Evolutionary conservation across 108 stramenopile species (phyloP).

Genomic region (Nannochloropsis gaditana): DNA sequence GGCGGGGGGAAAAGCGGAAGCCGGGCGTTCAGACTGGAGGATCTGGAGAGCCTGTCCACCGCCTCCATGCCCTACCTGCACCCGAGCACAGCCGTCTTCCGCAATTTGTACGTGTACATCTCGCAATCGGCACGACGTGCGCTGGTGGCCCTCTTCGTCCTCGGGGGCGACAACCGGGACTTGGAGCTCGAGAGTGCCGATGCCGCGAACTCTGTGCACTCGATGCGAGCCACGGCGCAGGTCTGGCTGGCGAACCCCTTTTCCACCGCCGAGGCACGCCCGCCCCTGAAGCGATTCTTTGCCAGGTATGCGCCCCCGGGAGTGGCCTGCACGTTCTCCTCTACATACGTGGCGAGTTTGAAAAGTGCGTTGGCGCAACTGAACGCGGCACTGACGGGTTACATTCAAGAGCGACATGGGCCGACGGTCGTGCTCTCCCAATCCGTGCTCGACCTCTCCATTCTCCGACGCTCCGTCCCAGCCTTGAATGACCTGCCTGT

Average conservation of each 20-base stretch:
- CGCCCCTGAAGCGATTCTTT: constrained; percentile 36
- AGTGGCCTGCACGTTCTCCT: constrained; percentile 45
- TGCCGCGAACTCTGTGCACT: neutral
- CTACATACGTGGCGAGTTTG: constrained; percentile 59
- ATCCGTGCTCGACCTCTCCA: neutral
- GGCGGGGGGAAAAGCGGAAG: constrained; percentile 28
- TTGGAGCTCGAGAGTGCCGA: constrained; percentile 24
- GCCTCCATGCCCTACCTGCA: constrained; percentile 36
- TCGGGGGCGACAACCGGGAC: constrained; percentile 22
- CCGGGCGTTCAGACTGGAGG: constrained; percentile 35
- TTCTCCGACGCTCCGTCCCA: constrained; percentile 56
- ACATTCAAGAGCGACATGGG: constrained; percentile 68
- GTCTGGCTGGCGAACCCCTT: constrained; percentile 42
- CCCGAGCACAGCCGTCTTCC: constrained; percentile 54
- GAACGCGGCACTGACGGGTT: constrained; percentile 63
- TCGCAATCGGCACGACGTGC: constrained; percentile 29
- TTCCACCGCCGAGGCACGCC: constrained; percentile 28
- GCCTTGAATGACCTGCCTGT: constrained; percentile 74
- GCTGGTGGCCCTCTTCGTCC: constrained; percentile 43
- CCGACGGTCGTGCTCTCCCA: constrained; percentile 65
- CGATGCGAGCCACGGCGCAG: neutral
- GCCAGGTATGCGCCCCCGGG: constrained; percentile 27
- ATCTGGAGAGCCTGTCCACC: constrained; percentile 27
- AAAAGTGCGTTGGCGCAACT: constrained; percentile 61
- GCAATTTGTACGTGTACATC: constrained; percentile 64